Evolutionary conservation across 2,329 filamentous ascomycete genomes (phyloP).

Genomic region (Colletotrichum australisinense): DNA sequence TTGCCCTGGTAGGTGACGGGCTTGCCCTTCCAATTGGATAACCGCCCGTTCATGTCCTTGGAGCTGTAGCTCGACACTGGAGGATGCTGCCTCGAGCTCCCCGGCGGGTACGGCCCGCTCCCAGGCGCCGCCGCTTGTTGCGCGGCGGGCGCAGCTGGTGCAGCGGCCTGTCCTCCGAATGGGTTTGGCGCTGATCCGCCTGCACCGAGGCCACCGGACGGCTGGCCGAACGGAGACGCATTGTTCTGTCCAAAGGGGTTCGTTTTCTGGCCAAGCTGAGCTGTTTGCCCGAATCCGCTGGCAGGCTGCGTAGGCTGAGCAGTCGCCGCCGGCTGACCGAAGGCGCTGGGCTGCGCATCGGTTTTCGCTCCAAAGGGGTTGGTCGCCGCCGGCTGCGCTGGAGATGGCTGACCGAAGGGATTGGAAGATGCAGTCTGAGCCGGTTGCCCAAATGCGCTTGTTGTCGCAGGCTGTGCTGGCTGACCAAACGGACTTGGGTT

Average conservation of each 20-base stretch:
- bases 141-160: constrained; percentile 33
- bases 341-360: constrained; percentile 8
- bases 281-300: constrained; percentile 45
- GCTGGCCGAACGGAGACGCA: constrained; percentile 42
- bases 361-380: constrained; percentile 43
- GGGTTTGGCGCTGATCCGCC: constrained; percentile 38
- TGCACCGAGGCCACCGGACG: constrained; percentile 19
- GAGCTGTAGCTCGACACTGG: constrained; percentile 56
- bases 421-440: constrained; percentile 20
- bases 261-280: constrained; percentile 28
- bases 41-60: constrained; percentile 53
- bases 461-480: constrained; percentile 32
- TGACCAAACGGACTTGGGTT: constrained; percentile 32
- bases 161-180: constrained; percentile 38
- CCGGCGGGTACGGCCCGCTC: constrained; percentile 56
- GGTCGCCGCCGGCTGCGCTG: constrained; percentile 35
- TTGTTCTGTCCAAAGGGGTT: constrained; percentile 48
- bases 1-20: constrained; percentile 67
- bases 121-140: constrained; percentile 30
- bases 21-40: constrained; percentile 72
- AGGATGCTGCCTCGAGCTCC: constrained; percentile 57
- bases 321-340: constrained; percentile 10
- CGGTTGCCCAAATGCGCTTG: constrained; percentile 38
- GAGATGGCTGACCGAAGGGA: constrained; percentile 35
- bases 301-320: constrained; percentile 36